Percentiles rank a stretch among this genome's conserved stretches.
Conservation (phyloP, 768 basidiomycete genomes). For the Russula emetica region DNA sequence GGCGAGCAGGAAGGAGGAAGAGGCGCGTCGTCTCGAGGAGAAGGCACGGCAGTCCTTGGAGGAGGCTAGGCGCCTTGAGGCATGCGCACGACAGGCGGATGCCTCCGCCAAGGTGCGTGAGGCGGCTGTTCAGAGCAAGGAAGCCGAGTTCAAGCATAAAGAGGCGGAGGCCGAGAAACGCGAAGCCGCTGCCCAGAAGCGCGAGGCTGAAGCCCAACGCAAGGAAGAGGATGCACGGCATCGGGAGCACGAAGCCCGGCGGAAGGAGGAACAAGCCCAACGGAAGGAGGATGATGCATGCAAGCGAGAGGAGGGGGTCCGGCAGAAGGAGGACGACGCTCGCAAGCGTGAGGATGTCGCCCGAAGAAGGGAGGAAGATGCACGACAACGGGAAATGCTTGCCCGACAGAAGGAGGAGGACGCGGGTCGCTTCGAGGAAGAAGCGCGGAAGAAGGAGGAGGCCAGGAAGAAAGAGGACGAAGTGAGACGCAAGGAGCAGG, state of each 20-base stretch:
- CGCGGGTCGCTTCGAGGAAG: constrained; percentile 36
- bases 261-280: constrained; percentile 34
- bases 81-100: constrained; percentile 29
- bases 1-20: constrained; percentile 28
- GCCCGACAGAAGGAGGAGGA: constrained; percentile 34
- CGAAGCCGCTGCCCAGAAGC: constrained; percentile 36
- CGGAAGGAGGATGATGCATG: constrained; percentile 33
- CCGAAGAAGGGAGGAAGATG: constrained; percentile 31
- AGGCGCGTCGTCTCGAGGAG: constrained; percentile 29
- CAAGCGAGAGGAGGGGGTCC: constrained; percentile 33
- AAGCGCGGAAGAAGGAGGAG: constrained; percentile 25
- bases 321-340: constrained; percentile 34
- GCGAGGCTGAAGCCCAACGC: constrained; percentile 34
- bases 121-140: constrained; percentile 23
- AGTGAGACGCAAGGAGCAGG: constrained; percentile 32
- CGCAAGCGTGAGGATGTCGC: constrained; percentile 39
- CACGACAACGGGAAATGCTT: constrained; percentile 32
- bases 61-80: constrained; percentile 27
- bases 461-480: constrained; percentile 8
- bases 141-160: constrained; percentile 27
- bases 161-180: constrained; percentile 34
- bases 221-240: constrained; percentile 34
- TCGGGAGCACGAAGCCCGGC: constrained; percentile 35
- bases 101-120: constrained; percentile 29
- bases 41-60: constrained; percentile 27